These are phyloP conservation scores for Aspergillus nanangensis DNA, from an alignment of 495 filamentous ascomycete genomes.

Conservation along the genomic window DNA sequence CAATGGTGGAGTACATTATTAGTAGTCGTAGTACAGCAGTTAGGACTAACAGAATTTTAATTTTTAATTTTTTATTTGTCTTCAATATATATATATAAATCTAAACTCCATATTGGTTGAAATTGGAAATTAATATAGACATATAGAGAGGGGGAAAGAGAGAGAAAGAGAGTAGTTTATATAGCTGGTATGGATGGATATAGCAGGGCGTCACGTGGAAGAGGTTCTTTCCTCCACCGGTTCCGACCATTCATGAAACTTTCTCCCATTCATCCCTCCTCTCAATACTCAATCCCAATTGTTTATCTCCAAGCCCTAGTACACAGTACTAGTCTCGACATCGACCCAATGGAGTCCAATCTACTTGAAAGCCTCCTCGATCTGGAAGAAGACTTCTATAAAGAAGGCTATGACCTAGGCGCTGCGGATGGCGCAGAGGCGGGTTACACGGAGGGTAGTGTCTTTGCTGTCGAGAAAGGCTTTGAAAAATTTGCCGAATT, in stretches of 20 bases:
- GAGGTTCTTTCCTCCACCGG: not conserved
- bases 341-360: constrained; percentile 42
- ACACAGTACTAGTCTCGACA: not conserved
- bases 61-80: no score
- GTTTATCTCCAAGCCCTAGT: not conserved
- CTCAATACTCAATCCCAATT: not conserved
- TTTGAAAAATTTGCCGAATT: constrained; percentile 85
- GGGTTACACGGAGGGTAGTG: constrained; percentile 80
- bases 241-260: not conserved
- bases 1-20: not conserved
- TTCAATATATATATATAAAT: no score
- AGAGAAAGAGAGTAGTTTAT: no score
- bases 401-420: constrained; percentile 76
- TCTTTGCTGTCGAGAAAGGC: constrained; percentile 87
- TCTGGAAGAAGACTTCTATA: constrained; percentile 81
- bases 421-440: constrained; percentile 70
- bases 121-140: no score
- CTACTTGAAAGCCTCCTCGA: constrained; percentile 68
- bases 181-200: not conserved
- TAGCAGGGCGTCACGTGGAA: not conserved
- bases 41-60: not conserved
- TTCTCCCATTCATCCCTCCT: no score
- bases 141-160: no score
- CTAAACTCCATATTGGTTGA: no score
- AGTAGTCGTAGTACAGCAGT: not conserved